Evolutionary conservation across 176 grass and related monocot species (phyloP), one percentile per base, ranked within the genome.

Genomic region (Cocos nucifera): DNA sequence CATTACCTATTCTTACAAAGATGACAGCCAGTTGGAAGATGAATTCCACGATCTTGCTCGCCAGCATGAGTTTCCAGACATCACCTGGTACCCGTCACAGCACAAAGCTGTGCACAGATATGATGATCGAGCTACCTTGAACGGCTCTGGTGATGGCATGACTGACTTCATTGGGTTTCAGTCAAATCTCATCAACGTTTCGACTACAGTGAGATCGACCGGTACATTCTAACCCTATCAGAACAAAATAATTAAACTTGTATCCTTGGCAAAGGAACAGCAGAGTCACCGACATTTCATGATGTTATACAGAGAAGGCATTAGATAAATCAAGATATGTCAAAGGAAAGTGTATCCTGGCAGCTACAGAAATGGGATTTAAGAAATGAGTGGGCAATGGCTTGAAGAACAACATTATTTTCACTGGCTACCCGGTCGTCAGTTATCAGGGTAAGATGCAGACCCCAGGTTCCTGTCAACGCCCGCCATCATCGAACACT

Each of bases 71-170:
- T 95, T 95, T 60, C 83, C 80, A 2, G 86, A 90, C 71, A 87
- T 95, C 60, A 71, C 83, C 51, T 95, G 83, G 90, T 95, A 87
- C 64, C 86, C 86, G 5, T 95, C 86, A 3, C 86, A 95, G 69
- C 75, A 51, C 49, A 66, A 61, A 23, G 86, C 80, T 0, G 78
- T 89, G 26, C 90, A 87, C 75, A 63, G 91, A 17, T 19, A 71
- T 15, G 86, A 90, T 50, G 75, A 84, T 65, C 83, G 86, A 26
- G 77, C 32, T 16, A 74, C 83, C 0, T 39, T 63, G 0, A 52
- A 79, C 79, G 65, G 77, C n/a, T 59, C 71, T 0, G 83, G 91
- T 9, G 65, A 90, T 17, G 91, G 86, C 50, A 22, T 56, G 2
- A 87, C 90, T 58, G 80, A 95, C 69, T 95, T 90, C 59, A 69